These are phyloP conservation scores for Penicillium sp. DNA, from an alignment of 2,329 filamentous ascomycete genomes.

Conservation along the genomic window DNA sequence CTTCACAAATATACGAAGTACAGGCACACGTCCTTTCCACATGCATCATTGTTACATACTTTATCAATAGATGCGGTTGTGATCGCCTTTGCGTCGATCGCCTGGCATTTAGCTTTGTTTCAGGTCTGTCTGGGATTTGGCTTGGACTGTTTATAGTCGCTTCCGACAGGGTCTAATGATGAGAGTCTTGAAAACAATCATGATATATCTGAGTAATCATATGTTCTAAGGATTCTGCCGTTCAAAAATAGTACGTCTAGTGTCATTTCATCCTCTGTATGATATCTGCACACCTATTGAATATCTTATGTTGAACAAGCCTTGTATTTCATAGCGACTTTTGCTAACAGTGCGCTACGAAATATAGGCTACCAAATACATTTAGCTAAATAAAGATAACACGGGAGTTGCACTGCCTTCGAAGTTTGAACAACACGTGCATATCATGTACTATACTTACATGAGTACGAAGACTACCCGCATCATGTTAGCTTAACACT, in stretches of 20 bases:
- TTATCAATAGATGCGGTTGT: neutral
- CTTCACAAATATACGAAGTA: neutral
- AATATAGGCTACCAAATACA: neutral
- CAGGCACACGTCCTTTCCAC: neutral
- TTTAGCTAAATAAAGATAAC: neutral
- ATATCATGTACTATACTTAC: neutral
- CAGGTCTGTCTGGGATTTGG: constrained; percentile 2
- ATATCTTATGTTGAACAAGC: neutral
- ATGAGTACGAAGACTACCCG: neutral
- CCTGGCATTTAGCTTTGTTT: constrained; percentile 6
- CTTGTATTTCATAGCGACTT: neutral
- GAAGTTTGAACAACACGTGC: neutral
- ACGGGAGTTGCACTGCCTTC: neutral
- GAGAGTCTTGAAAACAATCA: neutral
- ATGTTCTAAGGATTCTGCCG: neutral
- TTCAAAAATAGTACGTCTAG: neutral
- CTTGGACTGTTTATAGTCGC: neutral
- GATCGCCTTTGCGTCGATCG: constrained; percentile 3
- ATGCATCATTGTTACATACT: neutral
- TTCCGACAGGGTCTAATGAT: neutral
- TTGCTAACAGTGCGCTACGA: neutral
- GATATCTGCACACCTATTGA: neutral
- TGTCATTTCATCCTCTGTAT: neutral
- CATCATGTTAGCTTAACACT: neutral
- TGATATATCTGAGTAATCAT: neutral